Conservation (phyloP, 1,284 basidiomycete species). For the Sphagnurus paluster region DNA sequence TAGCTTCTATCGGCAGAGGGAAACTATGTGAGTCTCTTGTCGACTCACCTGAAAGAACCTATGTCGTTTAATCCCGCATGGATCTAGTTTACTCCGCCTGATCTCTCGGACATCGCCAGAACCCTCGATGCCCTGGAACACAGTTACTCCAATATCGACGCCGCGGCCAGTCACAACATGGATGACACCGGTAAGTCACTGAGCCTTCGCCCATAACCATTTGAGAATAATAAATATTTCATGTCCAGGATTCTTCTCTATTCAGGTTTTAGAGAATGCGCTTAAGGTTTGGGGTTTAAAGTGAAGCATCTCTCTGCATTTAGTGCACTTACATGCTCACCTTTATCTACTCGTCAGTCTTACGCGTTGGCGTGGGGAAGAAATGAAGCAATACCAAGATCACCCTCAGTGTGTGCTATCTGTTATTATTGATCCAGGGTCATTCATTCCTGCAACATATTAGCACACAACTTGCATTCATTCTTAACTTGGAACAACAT, state of each 20-base stretch:
- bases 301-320: conserved; percentile 38
- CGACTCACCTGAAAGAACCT: background rate
- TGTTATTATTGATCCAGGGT: conserved; percentile 6
- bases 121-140: conserved; percentile 66
- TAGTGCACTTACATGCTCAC: conserved; percentile 15
- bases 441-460: conserved; percentile 4
- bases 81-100: conserved; percentile 77
- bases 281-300: conserved; percentile 82
- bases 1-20: conserved; percentile 48
- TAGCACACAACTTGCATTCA: conserved; percentile 84
- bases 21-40: conserved; percentile 55
- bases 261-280: conserved; percentile 80
- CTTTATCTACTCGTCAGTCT: conserved; percentile 46
- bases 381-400: conserved; percentile 75
- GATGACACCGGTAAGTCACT: conserved; percentile 78
- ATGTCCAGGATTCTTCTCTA: conserved; percentile 78
- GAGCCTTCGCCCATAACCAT: background rate
- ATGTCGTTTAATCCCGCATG: conserved; percentile 12
- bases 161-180: conserved; percentile 77
- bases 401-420: conserved; percentile 67
- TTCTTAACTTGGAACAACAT: conserved; percentile 85
- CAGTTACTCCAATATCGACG: conserved; percentile 50
- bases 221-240: conserved; percentile 5
- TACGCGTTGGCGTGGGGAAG: conserved; percentile 83
- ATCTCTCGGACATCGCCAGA: conserved; percentile 81